phyloP scores from a whole-genome alignment of 2,329 filamentous ascomycete genomes.

The Stemphylium lycopersici region DNA sequence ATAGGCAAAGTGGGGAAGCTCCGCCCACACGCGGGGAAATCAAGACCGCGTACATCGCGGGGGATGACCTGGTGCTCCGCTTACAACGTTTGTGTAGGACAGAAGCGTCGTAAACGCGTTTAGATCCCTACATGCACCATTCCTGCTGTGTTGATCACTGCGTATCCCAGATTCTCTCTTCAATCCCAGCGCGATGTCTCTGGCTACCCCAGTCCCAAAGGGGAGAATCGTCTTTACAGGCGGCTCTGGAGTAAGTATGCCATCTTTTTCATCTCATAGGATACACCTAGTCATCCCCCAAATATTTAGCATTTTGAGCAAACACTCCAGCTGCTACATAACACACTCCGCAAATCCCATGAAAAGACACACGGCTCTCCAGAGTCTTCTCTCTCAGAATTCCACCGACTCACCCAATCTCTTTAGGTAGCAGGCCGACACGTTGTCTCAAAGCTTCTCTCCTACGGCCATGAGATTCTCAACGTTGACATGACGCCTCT shows the following conservation, averaged over 20 bases:
- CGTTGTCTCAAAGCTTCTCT: constrained; percentile 58
- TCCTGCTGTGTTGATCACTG: too few relatives aligned
- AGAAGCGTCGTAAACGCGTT: neutral
- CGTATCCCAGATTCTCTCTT: neutral
- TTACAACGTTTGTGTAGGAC: neutral
- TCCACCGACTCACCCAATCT: neutral
- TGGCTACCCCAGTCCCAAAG: neutral
- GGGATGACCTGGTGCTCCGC: neutral
- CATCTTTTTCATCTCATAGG: neutral
- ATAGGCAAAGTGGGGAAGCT: constrained; percentile 1
- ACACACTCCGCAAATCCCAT: neutral
- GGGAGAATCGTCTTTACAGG: constrained; percentile 61
- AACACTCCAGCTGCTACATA: neutral
- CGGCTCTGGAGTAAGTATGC: constrained; percentile 55
- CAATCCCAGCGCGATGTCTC: constrained; percentile 9
- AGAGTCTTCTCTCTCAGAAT: neutral
- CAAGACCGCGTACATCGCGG: neutral
- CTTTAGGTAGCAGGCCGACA: constrained; percentile 42
- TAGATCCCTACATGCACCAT: neutral
- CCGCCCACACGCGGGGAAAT: neutral
- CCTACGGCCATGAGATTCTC: constrained; percentile 59
- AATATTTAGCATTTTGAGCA: neutral
- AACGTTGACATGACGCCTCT: constrained; percentile 60
- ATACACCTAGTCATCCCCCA: neutral
- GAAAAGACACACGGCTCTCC: neutral